Base-by-base conservation (phyloP, 2,329 filamentous ascomycete species). In the Gyromitra esculenta region DNA sequence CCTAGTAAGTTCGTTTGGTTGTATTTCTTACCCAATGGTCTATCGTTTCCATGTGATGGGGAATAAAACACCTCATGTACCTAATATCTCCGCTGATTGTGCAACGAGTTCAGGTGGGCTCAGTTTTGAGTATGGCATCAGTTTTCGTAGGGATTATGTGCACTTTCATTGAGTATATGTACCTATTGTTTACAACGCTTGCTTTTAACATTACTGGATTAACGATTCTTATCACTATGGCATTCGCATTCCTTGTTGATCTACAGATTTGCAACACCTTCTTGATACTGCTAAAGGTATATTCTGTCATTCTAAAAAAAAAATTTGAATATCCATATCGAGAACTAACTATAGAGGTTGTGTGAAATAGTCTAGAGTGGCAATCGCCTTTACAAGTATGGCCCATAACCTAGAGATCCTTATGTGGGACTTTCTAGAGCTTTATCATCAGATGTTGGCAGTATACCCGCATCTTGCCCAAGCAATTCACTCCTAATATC, bases 211-310 rank as follows among this genome's bases (percentile, higher is more conserved):
- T 87, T 97, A 18, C 18, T 21, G 18, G 18, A 21, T 21, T 1
- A 21, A 21, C 18, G 18, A 21, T 21, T 21, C 18, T 21, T 21
- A 21, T 21, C 18, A 21, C 18, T 21, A 88, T 97, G 82, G 92
- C 92, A 0, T 96, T 95, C 83, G 86, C 93, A 0, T 97, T 97
- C 85, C 85, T 97, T 67, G 94, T 97, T 79, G 95, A 95, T 5
- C 85, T 97, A 79, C 95, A 97, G 83, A 91, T 97, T 76, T 92
- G 91, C 82, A 92, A 96, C 83, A 89, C 97, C 79, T 96, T 97
- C 84, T 92, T 95, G 43, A 95, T 92, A 0, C 95, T 95, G 0
- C 86, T 98, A 73, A 91, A 91, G 78, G 94, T 91, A 50, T 15
- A n/a, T 59, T 13, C 3, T 13, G n/a, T 39, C n/a, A 89, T 97